Evolutionary conservation across 352 stramenopile genomes (phyloP), one percentile per base, ranked within the genome.

Genomic region (Blastocystis sp.): DNA sequence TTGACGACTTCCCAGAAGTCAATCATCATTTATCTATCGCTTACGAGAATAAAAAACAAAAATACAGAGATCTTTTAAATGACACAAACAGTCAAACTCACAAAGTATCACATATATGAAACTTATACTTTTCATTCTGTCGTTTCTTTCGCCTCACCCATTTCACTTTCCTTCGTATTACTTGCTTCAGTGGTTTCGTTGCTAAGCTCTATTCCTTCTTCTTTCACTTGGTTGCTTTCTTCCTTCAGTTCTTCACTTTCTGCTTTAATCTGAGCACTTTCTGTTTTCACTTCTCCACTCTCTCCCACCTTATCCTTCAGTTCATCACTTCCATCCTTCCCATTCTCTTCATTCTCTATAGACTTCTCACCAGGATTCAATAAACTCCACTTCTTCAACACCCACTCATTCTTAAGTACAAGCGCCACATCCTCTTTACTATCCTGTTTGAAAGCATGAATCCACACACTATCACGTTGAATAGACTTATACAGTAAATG

Each of bases 81-180:
- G n/a, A n/a, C n/a, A n/a, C n/a, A n/a, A n/a, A 58, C 51, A 58
- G n/a, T 16, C n/a, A n/a, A 16, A 58, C 27, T 2, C 0, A 12
- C 21, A 24, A 35, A 69, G 58, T 29, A 35, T 69, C 32, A 24
- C 19, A 24, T 24, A 59, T 43, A 24, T 43, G 42, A 69, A 69
- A 69, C 24, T 69, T 19, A 69, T 56, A 51, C 49, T 75, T 57
- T 97, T 90, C 88, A 97, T 94, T 54, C 90, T 92, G 19, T 97
- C 92, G 89, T 97, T 96, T 89, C 95, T 94, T 59, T 94, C 94
- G 93, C 97, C 97, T 88, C 97, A 94, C 78, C 96, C 93, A 89
- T 97, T 97, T 88, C 96, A 91, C 14, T 93, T 97, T 27, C 89
- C 92, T 80, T 97, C 97, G 90, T 94, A 97, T 89, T 96, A 92